phyloP scores from a whole-genome alignment of 345 rosid genomes.

The Fremontodendron californicum region DNA sequence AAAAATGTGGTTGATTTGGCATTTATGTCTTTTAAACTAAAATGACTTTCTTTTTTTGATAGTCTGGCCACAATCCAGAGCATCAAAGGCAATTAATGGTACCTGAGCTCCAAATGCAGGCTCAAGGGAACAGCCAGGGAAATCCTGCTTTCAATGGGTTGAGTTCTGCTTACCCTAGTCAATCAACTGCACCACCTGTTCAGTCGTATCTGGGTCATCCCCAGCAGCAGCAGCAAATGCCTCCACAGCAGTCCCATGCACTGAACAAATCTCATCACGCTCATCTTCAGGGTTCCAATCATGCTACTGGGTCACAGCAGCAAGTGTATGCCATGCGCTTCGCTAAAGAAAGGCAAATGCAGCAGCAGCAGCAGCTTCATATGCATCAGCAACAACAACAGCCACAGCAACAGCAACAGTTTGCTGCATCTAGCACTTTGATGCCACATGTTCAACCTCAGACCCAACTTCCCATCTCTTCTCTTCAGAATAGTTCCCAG shows the following conservation, averaged over 20 bases:
- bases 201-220: constrained; percentile 68
- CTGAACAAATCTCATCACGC: constrained; percentile 53
- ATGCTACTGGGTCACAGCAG: constrained; percentile 54
- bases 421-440: constrained; percentile 51
- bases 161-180: constrained; percentile 69
- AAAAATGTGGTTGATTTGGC: background rate
- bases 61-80: constrained; percentile 50
- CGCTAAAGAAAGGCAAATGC: constrained; percentile 71
- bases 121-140: constrained; percentile 45
- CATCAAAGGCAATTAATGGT: constrained; percentile 53
- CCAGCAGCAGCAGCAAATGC: constrained; percentile 53
- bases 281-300: constrained; percentile 62
- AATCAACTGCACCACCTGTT: constrained; percentile 55
- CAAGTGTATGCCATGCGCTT: constrained; percentile 60
- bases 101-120: constrained; percentile 74
- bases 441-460: constrained; percentile 62
- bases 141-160: constrained; percentile 59
- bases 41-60: constrained; percentile 22
- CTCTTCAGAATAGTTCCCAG: constrained; percentile 67
- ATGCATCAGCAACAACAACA: constrained; percentile 52
- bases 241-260: constrained; percentile 61
- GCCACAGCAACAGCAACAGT: constrained; percentile 32
- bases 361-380: constrained; percentile 57
- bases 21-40: background rate
- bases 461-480: constrained; percentile 63